Conservation (phyloP, 495 filamentous ascomycete species). For the Tricharina praecox region DNA sequence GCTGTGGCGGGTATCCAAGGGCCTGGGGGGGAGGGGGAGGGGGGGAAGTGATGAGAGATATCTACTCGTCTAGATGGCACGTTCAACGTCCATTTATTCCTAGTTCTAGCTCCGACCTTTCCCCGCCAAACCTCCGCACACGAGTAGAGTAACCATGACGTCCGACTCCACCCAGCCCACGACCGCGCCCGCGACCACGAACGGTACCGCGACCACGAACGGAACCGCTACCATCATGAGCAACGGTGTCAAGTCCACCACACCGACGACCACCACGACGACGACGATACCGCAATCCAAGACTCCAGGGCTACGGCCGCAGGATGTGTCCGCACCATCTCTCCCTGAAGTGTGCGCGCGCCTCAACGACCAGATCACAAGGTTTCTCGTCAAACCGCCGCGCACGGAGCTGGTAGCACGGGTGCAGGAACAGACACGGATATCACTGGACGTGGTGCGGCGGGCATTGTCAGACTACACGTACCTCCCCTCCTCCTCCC, state of each 20-base stretch:
- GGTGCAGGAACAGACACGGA: slow-evolving; percentile 56
- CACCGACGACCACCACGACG: neutral
- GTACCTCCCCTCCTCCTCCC: slow-evolving; percentile 29
- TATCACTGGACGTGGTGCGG: slow-evolving; percentile 52
- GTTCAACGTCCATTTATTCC: too few relatives aligned
- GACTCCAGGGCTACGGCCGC: neutral
- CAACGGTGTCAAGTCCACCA: neutral
- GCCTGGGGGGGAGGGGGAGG: too few relatives aligned
- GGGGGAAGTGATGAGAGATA: too few relatives aligned
- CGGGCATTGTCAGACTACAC: slow-evolving; percentile 55
- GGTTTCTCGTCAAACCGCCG: slow-evolving; percentile 48
- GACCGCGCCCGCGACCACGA: neutral
- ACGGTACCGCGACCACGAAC: neutral
- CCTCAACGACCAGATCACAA: slow-evolving; percentile 46
- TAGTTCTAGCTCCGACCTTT: too few relatives aligned
- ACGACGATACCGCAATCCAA: neutral
- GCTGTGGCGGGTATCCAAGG: too few relatives aligned
- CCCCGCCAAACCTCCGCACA: too few relatives aligned
- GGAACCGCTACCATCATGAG: neutral
- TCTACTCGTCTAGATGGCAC: too few relatives aligned
- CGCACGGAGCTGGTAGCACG: slow-evolving; percentile 40
- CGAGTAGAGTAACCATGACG: too few relatives aligned
- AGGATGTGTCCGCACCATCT: neutral
- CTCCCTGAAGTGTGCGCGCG: slow-evolving; percentile 35
- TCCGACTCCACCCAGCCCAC: too few relatives aligned